phyloP scores from a whole-genome alignment of 805 yeast species.

The Schizosaccharomyces cryophilus region DNA sequence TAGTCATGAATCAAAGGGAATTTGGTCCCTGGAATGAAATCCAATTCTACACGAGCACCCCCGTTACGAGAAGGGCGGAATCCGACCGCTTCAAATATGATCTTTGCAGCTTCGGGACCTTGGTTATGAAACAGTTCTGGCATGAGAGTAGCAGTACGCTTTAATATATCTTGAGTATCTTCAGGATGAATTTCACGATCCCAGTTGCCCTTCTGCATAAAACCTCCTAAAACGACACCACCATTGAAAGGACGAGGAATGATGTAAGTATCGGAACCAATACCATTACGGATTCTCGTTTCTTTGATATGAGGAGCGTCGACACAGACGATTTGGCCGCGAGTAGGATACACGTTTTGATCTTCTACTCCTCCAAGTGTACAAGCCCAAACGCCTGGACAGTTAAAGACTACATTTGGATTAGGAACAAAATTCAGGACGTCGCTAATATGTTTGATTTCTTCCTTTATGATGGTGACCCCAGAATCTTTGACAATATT shows the following conservation, averaged over 20 bases:
- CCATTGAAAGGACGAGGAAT: slow-evolving; percentile 28
- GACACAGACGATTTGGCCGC: slow-evolving; percentile 61
- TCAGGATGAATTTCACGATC: slow-evolving; percentile 30
- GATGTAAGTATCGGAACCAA: slow-evolving; percentile 9
- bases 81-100: slow-evolving; percentile 46
- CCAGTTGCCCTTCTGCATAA: slow-evolving; percentile 38
- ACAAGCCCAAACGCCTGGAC: slow-evolving; percentile 52
- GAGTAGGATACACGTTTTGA: slow-evolving; percentile 35
- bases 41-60: slow-evolving; percentile 46
- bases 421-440: slow-evolving; percentile 20
- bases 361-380: slow-evolving; percentile 43
- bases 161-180: slow-evolving; percentile 37
- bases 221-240: slow-evolving; percentile 56
- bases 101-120: slow-evolving; percentile 17
- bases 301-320: slow-evolving; percentile 7
- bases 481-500: slow-evolving; percentile 24
- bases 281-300: slow-evolving; percentile 6
- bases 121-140: slow-evolving; percentile 19
- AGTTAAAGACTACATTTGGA: slow-evolving; percentile 34
- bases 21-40: slow-evolving; percentile 14
- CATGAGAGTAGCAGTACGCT: slow-evolving; percentile 27
- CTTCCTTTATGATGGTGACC: slow-evolving; percentile 21
- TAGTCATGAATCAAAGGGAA: slow-evolving; percentile 38
- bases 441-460: slow-evolving; percentile 22
- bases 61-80: slow-evolving; percentile 55